Base-by-base conservation (phyloP, 495 filamentous ascomycete genomes). In the Penicillium roqueforti region DNA sequence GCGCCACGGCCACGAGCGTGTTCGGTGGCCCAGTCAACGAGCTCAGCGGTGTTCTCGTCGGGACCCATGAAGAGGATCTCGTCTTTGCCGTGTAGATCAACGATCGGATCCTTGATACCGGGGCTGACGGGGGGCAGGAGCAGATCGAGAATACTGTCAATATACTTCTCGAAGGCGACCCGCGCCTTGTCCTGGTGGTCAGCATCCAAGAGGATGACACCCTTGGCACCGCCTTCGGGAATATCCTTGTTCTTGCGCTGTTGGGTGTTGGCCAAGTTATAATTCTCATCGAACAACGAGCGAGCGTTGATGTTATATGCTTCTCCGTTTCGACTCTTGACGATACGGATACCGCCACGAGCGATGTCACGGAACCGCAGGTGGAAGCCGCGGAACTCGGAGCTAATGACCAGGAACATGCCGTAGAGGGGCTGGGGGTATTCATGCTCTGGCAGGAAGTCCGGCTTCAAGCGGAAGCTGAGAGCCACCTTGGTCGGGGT, bases 171-270 rank as follows among this genome's bases (percentile, higher is more conserved):
- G 66, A 98, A 98, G 14, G 93, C 93, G 48, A 93, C 89, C 38
- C 77, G 80, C 18, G 83, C 85, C 74, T 92, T 95, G 73, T 97
- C 90, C 69, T 98, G 93, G 69, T 97, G 91, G 58, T 89, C 82
- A 31, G 89, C 84, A 72, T 97, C 92, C 26, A 98, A 82, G 28
- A 98, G 84, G 51, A 98, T 92, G 45, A 98, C 93, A 71, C 93
- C 93, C 77, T 98, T 98, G 48, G 92, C 93, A 52, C 93, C 93
- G 48, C 93, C 93, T 77, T 98, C 93, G n/a, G 93, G 93, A 38
- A 98, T 98, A 63, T 98, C 93, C 76, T 98, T 98, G 79, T 98
- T 98, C 83, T 98, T 98, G 63, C 95, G 89, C 76, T 97, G 95
- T 71, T 98, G 93, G 0, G 93, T 98, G 70, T 93, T 97, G 56